Evolutionary conservation across 2,329 filamentous ascomycete genomes (phyloP), one percentile per base, ranked within the genome.

Genomic region (Phaeosphaeriaceae sp.): DNA sequence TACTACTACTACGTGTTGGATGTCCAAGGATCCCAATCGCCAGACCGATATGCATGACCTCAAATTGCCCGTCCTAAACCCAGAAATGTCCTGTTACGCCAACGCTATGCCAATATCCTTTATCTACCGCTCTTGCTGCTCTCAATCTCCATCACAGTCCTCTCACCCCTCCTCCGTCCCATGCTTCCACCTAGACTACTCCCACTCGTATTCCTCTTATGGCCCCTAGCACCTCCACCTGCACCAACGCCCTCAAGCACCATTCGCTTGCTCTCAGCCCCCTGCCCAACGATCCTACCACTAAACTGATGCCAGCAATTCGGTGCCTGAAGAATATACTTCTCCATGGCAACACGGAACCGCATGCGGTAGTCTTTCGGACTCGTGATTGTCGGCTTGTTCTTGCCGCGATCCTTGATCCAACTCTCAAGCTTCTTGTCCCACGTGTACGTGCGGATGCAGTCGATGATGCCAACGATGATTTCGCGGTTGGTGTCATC

Each of bases 361-460:
- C 95, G 89, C 68, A 91, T 94, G 79, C 97, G 96, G 78, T 99
- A 99, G 80, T 99, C 95, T 80, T 95, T 97, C 1, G 95, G 96
- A 78, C 92, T 96, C 11, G 95, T 99, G 52, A 99, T 95, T 0
- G 95, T 99, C 9, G 96, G 96, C 61, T 93, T 87, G 68, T 89
- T 90, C 78, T 89, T 89, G 71, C 96, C 95, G 42, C 94, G 91
- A 74, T 98, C 94, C 79, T 99, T 99, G 85, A 99, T 97, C 95
- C 95, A 99, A 55, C 91, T 95, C 81, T 99, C 95, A n/a, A 99
- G 86, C 76, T 97, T 97, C 84, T 99, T 99, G 82, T 99, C 95
- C 93, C 95, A 99, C 0, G 95, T 99, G 76, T 98, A 99, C 0
- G 95, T 99, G 55, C 95, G 89, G 67, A 99, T 98, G 77, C 95